A percentile compares a stretch with the other conserved stretches of the same genome.
These are phyloP conservation scores for Cercis canadensis DNA, from an alignment of 306 rosid genomes.

Conservation along the genomic window DNA sequence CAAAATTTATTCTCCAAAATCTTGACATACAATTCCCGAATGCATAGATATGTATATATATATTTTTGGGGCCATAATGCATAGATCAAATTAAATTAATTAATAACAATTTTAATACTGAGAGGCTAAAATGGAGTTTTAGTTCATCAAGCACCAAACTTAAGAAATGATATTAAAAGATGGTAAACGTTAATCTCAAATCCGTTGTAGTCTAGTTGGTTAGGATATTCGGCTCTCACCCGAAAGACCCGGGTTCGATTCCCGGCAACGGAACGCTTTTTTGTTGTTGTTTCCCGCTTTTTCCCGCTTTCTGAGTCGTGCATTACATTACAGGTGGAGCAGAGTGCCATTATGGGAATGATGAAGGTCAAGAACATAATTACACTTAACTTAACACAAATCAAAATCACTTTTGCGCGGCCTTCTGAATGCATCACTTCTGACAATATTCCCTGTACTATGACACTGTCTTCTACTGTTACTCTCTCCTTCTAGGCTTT, in stretches of 20 bases:
- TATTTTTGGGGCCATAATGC: too few relatives aligned
- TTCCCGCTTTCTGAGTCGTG: background rate
- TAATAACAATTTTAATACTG: too few relatives aligned
- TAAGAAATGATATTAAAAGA: too few relatives aligned
- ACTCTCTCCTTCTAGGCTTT: conserved; percentile 35
- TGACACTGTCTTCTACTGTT: conserved; percentile 38
- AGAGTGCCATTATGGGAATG: background rate
- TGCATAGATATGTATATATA: too few relatives aligned
- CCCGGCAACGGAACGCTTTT: conserved; percentile 17
- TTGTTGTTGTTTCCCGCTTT: background rate
- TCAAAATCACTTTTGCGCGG: conserved; percentile 58
- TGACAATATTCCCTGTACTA: conserved; percentile 76
- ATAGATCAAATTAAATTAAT: too few relatives aligned
- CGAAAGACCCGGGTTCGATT: conserved; percentile 35
- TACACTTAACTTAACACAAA: conserved; percentile 16
- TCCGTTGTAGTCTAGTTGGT: conserved; percentile 41
- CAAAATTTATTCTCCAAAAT: too few relatives aligned
- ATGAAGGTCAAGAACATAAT: background rate
- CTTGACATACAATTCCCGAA: too few relatives aligned
- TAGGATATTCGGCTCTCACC: conserved; percentile 33
- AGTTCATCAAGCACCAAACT: too few relatives aligned
- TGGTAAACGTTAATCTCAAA: too few relatives aligned
- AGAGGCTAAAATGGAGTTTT: too few relatives aligned
- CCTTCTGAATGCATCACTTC: conserved; percentile 34
- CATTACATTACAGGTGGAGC: background rate